phyloP scores from a whole-genome alignment of 2,329 filamentous ascomycete genomes.

The Hymenoscyphus linearis region DNA sequence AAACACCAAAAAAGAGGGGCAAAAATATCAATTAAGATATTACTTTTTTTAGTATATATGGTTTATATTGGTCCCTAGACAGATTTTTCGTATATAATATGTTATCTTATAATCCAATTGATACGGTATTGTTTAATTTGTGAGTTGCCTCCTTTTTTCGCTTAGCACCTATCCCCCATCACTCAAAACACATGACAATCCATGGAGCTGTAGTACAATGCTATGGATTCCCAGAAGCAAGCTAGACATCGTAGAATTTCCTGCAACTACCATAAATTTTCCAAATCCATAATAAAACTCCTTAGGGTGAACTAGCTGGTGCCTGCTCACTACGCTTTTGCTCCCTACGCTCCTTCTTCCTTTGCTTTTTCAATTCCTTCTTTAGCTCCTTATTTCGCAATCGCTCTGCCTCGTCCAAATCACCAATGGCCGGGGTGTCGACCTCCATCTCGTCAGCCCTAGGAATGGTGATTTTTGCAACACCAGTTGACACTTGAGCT shows the following conservation, averaged over 20 bases:
- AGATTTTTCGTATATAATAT: too few relatives aligned
- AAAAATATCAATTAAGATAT: too few relatives aligned
- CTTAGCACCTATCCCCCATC: too few relatives aligned
- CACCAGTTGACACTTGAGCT: neutral
- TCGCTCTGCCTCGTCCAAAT: slow-evolving; percentile 4
- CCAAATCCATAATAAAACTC: neutral
- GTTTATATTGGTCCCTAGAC: too few relatives aligned
- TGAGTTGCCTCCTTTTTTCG: too few relatives aligned
- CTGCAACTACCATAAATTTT: neutral
- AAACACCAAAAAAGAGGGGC: too few relatives aligned
- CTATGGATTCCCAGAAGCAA: neutral
- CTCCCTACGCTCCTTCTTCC: slow-evolving; percentile 20
- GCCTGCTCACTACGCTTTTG: slow-evolving; percentile 16
- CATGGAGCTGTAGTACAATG: too few relatives aligned
- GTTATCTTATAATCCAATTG: too few relatives aligned
- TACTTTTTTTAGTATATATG: too few relatives aligned
- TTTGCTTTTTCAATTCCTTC: slow-evolving; percentile 14
- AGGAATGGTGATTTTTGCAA: neutral
- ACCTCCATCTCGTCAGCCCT: neutral
- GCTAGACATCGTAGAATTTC: neutral
- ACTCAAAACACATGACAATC: too few relatives aligned
- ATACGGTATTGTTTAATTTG: too few relatives aligned
- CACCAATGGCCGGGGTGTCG: neutral
- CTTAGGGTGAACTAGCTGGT: neutral
- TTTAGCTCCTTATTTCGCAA: slow-evolving; percentile 4